Conservation (phyloP, 1,284 basidiomycete species). For the Inonotus hispidus region DNA sequence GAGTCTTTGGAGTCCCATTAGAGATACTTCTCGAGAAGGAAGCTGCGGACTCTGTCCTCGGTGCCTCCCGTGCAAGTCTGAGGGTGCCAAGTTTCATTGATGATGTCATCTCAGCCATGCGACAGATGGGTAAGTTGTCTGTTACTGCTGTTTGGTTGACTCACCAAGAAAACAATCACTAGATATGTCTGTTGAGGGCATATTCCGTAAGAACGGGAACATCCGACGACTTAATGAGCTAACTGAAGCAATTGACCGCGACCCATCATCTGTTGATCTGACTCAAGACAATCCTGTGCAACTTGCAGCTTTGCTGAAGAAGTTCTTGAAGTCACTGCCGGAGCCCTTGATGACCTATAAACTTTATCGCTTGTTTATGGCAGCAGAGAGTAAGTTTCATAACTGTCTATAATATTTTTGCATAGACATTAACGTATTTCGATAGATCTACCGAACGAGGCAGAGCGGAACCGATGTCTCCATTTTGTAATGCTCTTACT, state of each 20-base stretch:
- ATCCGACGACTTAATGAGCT: constrained; percentile 90
- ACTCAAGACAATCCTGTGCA: constrained; percentile 96
- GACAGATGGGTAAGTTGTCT: constrained; percentile 89
- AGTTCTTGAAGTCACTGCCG: constrained; percentile 94
- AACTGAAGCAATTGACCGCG: constrained; percentile 90
- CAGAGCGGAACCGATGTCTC: constrained; percentile 78
- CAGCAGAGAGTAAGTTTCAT: constrained; percentile 73
- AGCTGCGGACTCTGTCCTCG: constrained; percentile 89
- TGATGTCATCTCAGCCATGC: constrained; percentile 96
- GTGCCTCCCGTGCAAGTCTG: constrained; percentile 80
- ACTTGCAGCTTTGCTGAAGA: constrained; percentile 93
- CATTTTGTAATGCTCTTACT: constrained; percentile 86
- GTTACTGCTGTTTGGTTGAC: background rate
- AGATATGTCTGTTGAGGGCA: constrained; percentile 99
- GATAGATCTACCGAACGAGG: constrained; percentile 68
- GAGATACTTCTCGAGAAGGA: constrained; percentile 94
- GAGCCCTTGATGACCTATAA: constrained; percentile 96
- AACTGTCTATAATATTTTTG: background rate
- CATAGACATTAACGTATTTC: background rate
- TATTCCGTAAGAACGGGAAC: constrained; percentile 98
- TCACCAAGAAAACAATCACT: constrained; percentile 12
- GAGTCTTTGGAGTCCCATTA: constrained; percentile 90
- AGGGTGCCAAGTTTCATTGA: constrained; percentile 97
- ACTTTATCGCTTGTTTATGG: constrained; percentile 84
- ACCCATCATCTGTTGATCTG: constrained; percentile 85